These are phyloP conservation scores for Penicillium atrosanguineum DNA, from an alignment of 495 filamentous ascomycete species.

Conservation along the genomic window DNA sequence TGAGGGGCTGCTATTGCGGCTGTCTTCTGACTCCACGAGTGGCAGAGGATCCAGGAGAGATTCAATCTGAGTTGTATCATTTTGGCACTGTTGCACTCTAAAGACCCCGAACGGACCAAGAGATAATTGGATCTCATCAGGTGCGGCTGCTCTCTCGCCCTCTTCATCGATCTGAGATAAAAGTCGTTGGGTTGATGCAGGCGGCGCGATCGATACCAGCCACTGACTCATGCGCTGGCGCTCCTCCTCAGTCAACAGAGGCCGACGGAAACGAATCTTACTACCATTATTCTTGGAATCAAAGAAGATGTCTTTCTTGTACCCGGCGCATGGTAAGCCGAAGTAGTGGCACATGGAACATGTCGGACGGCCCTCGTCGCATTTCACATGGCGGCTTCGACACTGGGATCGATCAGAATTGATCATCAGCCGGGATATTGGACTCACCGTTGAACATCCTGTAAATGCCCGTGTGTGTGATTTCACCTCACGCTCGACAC, in stretches of 20 bases:
- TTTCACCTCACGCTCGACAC: neutral
- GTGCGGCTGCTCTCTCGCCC: neutral
- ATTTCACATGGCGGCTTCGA: conserved; percentile 27
- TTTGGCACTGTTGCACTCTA: conserved; percentile 2
- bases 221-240: conserved; percentile 24
- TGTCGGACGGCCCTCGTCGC: conserved; percentile 25
- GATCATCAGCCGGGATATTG: neutral
- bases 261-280: conserved; percentile 25
- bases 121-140: conserved; percentile 4
- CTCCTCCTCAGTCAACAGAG: conserved; percentile 22
- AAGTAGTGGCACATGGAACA: conserved; percentile 22
- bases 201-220: conserved; percentile 16
- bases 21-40: conserved; percentile 2
- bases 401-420: conserved; percentile 7
- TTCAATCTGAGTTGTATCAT: neutral
- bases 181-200: conserved; percentile 8
- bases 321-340: conserved; percentile 14
- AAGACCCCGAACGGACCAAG: conserved; percentile 21
- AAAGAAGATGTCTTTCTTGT: conserved; percentile 27
- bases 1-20: conserved; percentile 1
- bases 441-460: conserved; percentile 17
- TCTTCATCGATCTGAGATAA: conserved; percentile 17
- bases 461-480: conserved; percentile 17
- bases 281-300: conserved; percentile 13
- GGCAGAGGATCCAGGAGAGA: neutral